Evolutionary conservation across 139 green algal genomes (phyloP), one percentile per base, ranked within the genome.

Genomic region (Chlamydomonas incerta): DNA sequence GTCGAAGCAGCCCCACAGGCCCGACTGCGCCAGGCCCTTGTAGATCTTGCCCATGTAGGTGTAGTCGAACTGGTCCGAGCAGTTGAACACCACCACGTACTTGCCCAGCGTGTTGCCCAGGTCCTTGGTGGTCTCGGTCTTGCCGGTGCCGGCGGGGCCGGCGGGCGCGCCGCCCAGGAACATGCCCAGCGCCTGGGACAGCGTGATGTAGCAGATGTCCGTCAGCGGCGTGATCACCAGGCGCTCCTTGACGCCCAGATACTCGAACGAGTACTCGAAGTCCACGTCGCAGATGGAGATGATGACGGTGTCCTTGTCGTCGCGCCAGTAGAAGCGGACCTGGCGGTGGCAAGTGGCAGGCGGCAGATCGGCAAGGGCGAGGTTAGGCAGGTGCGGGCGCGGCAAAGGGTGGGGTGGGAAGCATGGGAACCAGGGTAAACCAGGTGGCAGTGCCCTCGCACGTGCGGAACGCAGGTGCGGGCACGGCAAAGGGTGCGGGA

Each of bases 21-120:
- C 97, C 29, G 84, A 94, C 92, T 99, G 96, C 3, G 97, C 97
- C 79, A 99, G 92, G 46, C 97, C 97, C 92, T 98, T 98, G 94
- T 97, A 99, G 91, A 99, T 99, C 91, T 98, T 98, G 87, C 97
- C 97, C 93, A 98, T 98, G 86, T 94, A 95, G 89, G 92, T 98
- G 95, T 97, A 97, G 93, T 99, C 96, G 93, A 99, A 98, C 60
- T 66, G 97, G 91, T 99, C 97, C 47, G 90, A 96, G 93, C 97
- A 99, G 95, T 99, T 99, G 94, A 99, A 99, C 67, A 99, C 97
- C 31, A 99, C 97, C 52, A 99, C 97, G 80, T 97, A 99, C 91
- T 99, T 99, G 81, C 97, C 97, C 84, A 99, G 92, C 20, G 97
- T 99, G 91, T 94, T 96, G 68, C 96, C 96, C 81, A 98, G 89